Evolutionary conservation across 2,329 filamentous ascomycete genomes (phyloP), one percentile per base, ranked within the genome.

Genomic region (Thelonectria rubi): DNA sequence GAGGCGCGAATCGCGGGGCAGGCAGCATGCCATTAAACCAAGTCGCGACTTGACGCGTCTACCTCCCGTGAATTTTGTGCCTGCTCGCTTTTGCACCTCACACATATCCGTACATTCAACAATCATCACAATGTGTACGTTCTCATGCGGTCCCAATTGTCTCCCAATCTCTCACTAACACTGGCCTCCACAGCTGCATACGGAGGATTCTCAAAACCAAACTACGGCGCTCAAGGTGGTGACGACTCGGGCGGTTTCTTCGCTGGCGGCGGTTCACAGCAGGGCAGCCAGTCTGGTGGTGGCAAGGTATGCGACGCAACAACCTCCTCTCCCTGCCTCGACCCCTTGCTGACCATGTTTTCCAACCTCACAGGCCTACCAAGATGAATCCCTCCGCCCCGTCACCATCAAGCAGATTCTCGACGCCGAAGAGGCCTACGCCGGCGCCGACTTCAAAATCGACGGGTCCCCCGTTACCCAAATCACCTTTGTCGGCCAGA

Each of bases 391-490:
- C 18, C 86, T 99, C 54, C 91, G 95, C 46, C 94, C 95, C 1
- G 91, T 97, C 48, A 99, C 95, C 11, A 92, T 98, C 79, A 97
- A 97, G 78, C 95, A 99, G 79, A 86, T 97, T 60, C 82, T 94
- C 73, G 92, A 96, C 65, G 92, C 93, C 66, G 85, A 91, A 65
- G 90, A 93, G 78, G 86, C 89, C 40, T 90, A 91, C 75, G 87
- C 88, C 2, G 83, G 82, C 60, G 88, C 88, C 58, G 89, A 93
- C 37, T 95, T 96, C 84, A 88, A 88, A 66, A 91, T 98, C 72
- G 95, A 98, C 79, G 90, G 88, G 66, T 79, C 83, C 48, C 86
- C 90, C 66, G 82, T 94, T 63, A 89, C 88, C 43, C 85, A 94
- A 80, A 75, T 81, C 70, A 94, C 91, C 30, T 90, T 98, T 69